These are phyloP conservation scores for Holtermanniella nyarrowii DNA, from an alignment of 768 basidiomycete genomes.

Conservation along the genomic window DNA sequence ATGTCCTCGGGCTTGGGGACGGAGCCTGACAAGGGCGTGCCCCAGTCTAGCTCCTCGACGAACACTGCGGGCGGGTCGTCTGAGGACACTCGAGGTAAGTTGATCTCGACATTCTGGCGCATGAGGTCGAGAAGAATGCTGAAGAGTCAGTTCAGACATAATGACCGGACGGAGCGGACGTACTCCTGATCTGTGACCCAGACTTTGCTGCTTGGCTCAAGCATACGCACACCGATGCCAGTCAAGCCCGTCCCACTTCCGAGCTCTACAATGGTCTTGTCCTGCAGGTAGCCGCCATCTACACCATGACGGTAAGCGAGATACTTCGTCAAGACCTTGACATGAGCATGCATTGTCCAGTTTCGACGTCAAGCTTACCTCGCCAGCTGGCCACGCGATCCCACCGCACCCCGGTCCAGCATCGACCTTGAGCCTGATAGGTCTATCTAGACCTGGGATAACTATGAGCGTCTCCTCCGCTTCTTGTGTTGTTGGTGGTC, in stretches of 20 bases:
- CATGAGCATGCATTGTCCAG: not conserved
- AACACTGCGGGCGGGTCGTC: slow-evolving; percentile 46
- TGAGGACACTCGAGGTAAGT: slow-evolving; percentile 43
- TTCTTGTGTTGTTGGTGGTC: slow-evolving; percentile 27
- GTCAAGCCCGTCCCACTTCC: slow-evolving; percentile 89
- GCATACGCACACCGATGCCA: slow-evolving; percentile 66
- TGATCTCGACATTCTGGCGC: slow-evolving; percentile 59
- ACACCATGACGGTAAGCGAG: slow-evolving; percentile 47
- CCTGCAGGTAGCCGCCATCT: slow-evolving; percentile 46
- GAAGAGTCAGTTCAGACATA: not conserved
- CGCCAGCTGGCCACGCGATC: slow-evolving; percentile 82
- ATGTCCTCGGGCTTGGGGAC: slow-evolving; percentile 44
- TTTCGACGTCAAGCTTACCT: slow-evolving; percentile 47
- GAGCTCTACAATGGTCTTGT: slow-evolving; percentile 62
- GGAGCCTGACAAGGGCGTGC: slow-evolving; percentile 47
- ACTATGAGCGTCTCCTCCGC: slow-evolving; percentile 21
- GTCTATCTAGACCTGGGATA: slow-evolving; percentile 14
- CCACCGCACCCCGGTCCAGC: slow-evolving; percentile 84
- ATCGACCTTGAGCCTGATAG: slow-evolving; percentile 53
- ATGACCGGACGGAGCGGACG: slow-evolving; percentile 39
- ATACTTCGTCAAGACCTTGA: slow-evolving; percentile 68
- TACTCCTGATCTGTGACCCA: slow-evolving; percentile 87
- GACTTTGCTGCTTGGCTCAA: slow-evolving; percentile 51
- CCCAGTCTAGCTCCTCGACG: slow-evolving; percentile 78
- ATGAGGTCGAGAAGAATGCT: slow-evolving; percentile 73